Evolutionary conservation across 768 basidiomycete species (phyloP), one percentile per base, ranked within the genome.

Genomic region (Russula lepida): DNA sequence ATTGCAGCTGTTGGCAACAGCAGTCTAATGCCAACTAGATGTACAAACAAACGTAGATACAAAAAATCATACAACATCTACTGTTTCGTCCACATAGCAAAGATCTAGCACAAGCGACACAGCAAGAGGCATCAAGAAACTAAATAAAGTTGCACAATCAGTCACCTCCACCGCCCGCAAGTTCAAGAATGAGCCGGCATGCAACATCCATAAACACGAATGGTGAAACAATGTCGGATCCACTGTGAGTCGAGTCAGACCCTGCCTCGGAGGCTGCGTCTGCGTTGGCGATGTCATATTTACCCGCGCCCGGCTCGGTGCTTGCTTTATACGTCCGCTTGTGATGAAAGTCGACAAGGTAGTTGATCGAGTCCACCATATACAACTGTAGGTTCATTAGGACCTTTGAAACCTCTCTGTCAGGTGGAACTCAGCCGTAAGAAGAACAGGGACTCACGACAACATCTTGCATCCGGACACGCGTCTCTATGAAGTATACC

Each of bases 201-300:
- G 97, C 92, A 32, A 95, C 85, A 72, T 99, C 95, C 83, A 98
- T 88, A 73, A 99, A 99, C 63, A 97, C 83, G 74, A 92, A 98
- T 12, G 97, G 97, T 55, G 84, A 85, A 27, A 88, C 80, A 21
- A 89, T 78, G 57, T 85, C 86, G 68, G 88, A 86, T 56, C 86
- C 76, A 21, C 68, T 70, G 63, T 67, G 73, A 65, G 79, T 79
- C 3, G 79, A 77, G 54, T 87, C 84, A 32, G 80, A 83, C 59
- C 78, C 78, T 33, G 77, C 76, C 59, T 83, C 81, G 9, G 81
- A 78, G 50, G 78, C 71, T 17, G 77, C 73, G 56, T 82, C 82
- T n/a, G 72, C 74, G 50, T 72, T 73, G 46, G 74, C 77, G 78
- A 85, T 85, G 68, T 89, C 89, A 67, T 84, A 92, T 64, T 79